A percentile compares a stretch with the other conserved stretches of the same genome.
Evolutionary conservation across 2,329 filamentous ascomycete genomes (phyloP).

Genomic region (Xylariales sp.): DNA sequence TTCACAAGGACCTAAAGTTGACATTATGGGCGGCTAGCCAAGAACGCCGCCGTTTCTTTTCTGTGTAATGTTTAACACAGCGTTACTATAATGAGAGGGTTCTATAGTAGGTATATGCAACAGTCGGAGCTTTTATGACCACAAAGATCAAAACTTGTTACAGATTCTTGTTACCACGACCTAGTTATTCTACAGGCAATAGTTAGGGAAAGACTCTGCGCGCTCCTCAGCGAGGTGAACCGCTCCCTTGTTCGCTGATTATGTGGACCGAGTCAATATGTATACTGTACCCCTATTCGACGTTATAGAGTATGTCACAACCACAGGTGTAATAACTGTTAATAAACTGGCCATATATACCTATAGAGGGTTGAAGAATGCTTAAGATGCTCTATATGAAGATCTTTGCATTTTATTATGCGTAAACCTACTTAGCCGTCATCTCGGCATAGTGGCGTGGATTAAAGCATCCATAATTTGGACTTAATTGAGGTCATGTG

Average conservation of each 20-base stretch:
- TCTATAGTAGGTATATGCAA: neutral
- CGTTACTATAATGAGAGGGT: neutral
- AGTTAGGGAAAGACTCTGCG: neutral
- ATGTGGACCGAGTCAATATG: no score
- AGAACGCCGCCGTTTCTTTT: conserved; percentile 24
- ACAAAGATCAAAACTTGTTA: neutral
- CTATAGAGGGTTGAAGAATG: neutral
- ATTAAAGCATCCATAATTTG: no score
- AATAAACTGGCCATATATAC: neutral
- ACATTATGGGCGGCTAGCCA: neutral
- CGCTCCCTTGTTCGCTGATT: no score
- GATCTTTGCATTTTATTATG: neutral
- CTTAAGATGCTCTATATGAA: conserved; percentile 8
- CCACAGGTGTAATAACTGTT: neutral
- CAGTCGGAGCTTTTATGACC: conserved; percentile 15
- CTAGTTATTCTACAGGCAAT: neutral
- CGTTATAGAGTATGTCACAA: no score
- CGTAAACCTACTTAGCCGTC: neutral
- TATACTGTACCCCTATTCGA: no score
- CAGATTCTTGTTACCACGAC: neutral
- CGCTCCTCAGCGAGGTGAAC: no score
- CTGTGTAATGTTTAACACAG: neutral
- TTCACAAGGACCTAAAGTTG: neutral
- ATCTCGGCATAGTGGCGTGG: neutral
- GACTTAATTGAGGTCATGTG: neutral